Percentiles rank a stretch among this genome's conserved stretches.
These are phyloP conservation scores for Oidiodendron maius DNA, from an alignment of 495 filamentous ascomycete species.

Conservation along the genomic window DNA sequence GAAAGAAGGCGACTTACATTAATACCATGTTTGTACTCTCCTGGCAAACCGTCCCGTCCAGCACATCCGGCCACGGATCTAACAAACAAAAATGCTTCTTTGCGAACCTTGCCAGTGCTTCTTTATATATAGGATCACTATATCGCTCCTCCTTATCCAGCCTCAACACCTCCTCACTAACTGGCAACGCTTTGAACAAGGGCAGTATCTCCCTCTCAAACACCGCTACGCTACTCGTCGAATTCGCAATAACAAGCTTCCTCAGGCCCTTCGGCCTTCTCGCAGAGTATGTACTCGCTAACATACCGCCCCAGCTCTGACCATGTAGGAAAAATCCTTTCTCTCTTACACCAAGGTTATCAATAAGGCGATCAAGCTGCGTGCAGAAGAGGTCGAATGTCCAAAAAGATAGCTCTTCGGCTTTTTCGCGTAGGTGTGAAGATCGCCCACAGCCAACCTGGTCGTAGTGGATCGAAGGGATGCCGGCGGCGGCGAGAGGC, in stretches of 20 bases:
- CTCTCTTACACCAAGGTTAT: conserved; percentile 30
- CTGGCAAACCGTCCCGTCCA: too few species aligned
- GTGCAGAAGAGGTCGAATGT: conserved; percentile 34
- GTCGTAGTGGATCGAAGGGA: conserved; percentile 46
- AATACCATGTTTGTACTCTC: too few species aligned
- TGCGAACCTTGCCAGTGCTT: too few species aligned
- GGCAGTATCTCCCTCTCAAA: too few species aligned
- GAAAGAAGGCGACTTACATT: too few species aligned
- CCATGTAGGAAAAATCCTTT: conserved; percentile 34
- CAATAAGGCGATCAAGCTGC: conserved; percentile 43
- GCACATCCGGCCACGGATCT: too few species aligned
- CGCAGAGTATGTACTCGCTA: conserved; percentile 31
- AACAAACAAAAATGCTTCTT: too few species aligned
- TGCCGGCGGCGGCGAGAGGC: conserved; percentile 17
- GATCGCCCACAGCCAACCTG: conserved; percentile 42
- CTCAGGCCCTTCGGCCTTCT: conserved; percentile 29
- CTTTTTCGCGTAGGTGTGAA: conserved; percentile 37
- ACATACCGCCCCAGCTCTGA: conserved; percentile 45
- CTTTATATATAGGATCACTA: too few species aligned
- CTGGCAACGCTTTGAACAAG: too few species aligned
- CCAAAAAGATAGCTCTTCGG: conserved; percentile 39
- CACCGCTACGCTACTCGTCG: too few species aligned
- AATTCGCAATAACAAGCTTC: conserved; percentile 34
- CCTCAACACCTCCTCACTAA: too few species aligned
- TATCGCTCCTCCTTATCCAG: too few species aligned